Conservation (phyloP, 2,329 filamentous ascomycete species). For the Cladosporium sp. region DNA sequence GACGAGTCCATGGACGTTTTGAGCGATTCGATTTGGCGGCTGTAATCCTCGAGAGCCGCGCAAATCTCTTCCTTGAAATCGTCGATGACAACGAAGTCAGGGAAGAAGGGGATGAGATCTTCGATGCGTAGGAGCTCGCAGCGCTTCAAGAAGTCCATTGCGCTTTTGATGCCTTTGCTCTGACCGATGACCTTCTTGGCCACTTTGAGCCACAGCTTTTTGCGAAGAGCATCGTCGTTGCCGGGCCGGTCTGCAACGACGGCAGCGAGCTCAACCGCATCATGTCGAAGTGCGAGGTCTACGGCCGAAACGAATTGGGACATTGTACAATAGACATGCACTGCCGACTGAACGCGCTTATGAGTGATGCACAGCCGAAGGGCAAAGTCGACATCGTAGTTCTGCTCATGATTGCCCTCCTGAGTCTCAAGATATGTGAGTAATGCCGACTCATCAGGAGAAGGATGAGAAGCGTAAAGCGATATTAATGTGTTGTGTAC, state of each 20-base stretch:
- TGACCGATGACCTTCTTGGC: constrained; percentile 89
- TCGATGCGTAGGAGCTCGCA: constrained; percentile 92
- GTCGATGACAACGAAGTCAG: constrained; percentile 96
- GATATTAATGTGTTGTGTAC: constrained; percentile 97
- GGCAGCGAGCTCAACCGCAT: constrained; percentile 82
- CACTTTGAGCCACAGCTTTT: constrained; percentile 91
- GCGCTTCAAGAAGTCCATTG: constrained; percentile 86
- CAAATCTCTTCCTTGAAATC: constrained; percentile 99
- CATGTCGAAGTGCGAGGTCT: constrained; percentile 81
- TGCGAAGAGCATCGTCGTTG: constrained; percentile 67
- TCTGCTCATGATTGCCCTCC: constrained; percentile 63
- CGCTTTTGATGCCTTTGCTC: constrained; percentile 73
- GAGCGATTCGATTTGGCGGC: constrained; percentile 77
- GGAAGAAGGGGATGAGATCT: constrained; percentile 96
- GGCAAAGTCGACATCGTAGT: constrained; percentile 93
- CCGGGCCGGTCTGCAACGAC: constrained; percentile 82
- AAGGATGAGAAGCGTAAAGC: constrained; percentile 83
- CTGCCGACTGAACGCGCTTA: constrained; percentile 84
- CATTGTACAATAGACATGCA: constrained; percentile 97
- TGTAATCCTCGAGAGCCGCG: constrained; percentile 85
- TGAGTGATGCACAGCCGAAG: constrained; percentile 92
- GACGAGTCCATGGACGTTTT: constrained; percentile 95
- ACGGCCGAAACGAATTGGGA: constrained; percentile 89
- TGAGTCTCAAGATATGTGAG: constrained; percentile 87
- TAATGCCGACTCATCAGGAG: constrained; percentile 75